Base-by-base conservation (phyloP, 2,329 filamentous ascomycete species). In the Fusarium penzigii region DNA sequence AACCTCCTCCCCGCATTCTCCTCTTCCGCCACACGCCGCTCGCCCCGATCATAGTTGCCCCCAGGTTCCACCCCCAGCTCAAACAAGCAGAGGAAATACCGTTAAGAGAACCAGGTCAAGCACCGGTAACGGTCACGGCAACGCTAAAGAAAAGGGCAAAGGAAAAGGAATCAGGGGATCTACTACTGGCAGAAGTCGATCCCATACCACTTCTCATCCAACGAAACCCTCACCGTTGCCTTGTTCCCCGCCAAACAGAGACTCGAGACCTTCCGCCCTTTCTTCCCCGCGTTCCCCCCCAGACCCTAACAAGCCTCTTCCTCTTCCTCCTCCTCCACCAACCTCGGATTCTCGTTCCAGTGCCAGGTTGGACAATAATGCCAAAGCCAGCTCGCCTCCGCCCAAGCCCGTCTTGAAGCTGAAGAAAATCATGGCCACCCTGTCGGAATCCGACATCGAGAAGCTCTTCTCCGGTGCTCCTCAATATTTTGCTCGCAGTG, bases 381-480 rank as follows among this genome's bases (percentile, higher is more conserved):
- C 20, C 20, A 25, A 25, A 25, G 58, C 57, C 48, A 50, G 53
- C 57, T 46, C 55, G 57, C 51, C 59, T 45, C 67, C 72, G 40
- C 67, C 68, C 51, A 77, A 70, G 57, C 77, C 76, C 36, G 69
- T 78, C 51, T 68, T 84, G 54, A 81, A 76, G 63, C 70, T 84
- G 39, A 73, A 78, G 55, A 76, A 78, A 67, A 85, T 83, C 71
- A 86, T 86, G 78, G 75, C 82, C 42, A 79, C 78, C 44, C 74
- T 88, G 52, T 79, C 72, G 61, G 78, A 83, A 42, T 73, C 76
- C 39, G 84, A 88, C 59, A 73, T 90, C 46, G 83, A 86, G 71
- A 83, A 84, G 69, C 79, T 90, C 63, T 90, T 90, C 75, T 88
- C 86, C 25, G 87, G 87, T n/a, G 87, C 87, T 41, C 87, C 87